These are phyloP conservation scores for Colletotrichum scovillei DNA, from an alignment of 2,329 filamentous ascomycete genomes.

Conservation along the genomic window DNA sequence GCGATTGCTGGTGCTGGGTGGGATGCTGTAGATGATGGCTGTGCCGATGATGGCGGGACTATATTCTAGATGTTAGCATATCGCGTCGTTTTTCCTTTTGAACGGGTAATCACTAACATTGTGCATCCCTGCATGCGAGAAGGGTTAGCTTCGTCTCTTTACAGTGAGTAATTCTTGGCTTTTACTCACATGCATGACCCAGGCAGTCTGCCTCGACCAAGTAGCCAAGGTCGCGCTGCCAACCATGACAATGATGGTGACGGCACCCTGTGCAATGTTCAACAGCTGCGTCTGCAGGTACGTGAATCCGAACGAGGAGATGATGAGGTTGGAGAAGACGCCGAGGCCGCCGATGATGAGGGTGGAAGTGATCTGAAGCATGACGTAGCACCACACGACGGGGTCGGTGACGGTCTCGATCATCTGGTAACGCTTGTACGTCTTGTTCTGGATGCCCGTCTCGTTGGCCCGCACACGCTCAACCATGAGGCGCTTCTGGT, in stretches of 20 bases:
- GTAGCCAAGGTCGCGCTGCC: constrained; percentile 60
- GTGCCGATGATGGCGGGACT: constrained; percentile 46
- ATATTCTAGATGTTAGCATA: background rate
- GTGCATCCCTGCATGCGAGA: constrained; percentile 59
- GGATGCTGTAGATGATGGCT: constrained; percentile 50
- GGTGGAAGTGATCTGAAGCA: constrained; percentile 70
- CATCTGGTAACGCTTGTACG: constrained; percentile 76
- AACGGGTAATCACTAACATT: background rate
- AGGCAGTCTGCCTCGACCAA: constrained; percentile 65
- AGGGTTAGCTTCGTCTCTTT: constrained; percentile 71
- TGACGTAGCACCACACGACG: constrained; percentile 69
- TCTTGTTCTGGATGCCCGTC: constrained; percentile 78
- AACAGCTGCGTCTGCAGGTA: constrained; percentile 67
- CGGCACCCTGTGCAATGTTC: constrained; percentile 61
- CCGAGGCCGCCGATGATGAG: constrained; percentile 71
- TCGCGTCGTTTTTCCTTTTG: no score
- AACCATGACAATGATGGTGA: constrained; percentile 33
- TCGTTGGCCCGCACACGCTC: constrained; percentile 80
- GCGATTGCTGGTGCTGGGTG: constrained; percentile 42
- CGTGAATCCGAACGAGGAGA: constrained; percentile 71
- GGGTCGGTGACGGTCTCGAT: constrained; percentile 59
- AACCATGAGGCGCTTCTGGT: constrained; percentile 75
- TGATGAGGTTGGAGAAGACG: constrained; percentile 73
- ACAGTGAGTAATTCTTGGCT: constrained; percentile 58
- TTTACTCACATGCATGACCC: constrained; percentile 44